Percentiles rank a stretch among this genome's conserved stretches.
phyloP scores from a whole-genome alignment of 2,329 filamentous ascomycete species.

The Aschersonia sp. region DNA sequence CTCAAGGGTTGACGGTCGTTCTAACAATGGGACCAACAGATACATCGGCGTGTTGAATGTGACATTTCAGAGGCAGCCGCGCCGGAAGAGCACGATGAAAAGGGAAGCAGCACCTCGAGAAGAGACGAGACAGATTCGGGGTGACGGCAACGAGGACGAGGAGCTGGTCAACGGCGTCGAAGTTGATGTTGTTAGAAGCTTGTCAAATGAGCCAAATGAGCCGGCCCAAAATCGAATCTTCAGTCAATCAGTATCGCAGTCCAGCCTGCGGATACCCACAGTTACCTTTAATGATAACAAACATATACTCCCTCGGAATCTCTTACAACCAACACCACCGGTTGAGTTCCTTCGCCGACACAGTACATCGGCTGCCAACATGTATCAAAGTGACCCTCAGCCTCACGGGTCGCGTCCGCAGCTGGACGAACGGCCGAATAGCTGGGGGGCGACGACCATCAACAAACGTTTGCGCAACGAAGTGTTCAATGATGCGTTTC shows the following conservation, averaged over 20 bases:
- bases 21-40: conserved; percentile 26
- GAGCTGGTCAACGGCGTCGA: conserved; percentile 3
- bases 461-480: conserved; percentile 81
- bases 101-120: conserved; percentile 28
- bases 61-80: conserved; percentile 74
- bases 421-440: conserved; percentile 44
- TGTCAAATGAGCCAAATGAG: conserved; percentile 8
- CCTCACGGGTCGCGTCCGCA: conserved; percentile 14
- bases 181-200: background rate
- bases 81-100: conserved; percentile 43
- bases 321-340: conserved; percentile 49
- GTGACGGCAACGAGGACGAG: conserved; percentile 7
- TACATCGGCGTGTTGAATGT: conserved; percentile 97
- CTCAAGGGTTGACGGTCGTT: background rate
- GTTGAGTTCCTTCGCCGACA: conserved; percentile 16
- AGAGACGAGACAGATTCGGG: conserved; percentile 22
- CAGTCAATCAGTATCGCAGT: conserved; percentile 62
- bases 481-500: conserved; percentile 83
- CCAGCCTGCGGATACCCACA: conserved; percentile 58
- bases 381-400: conserved; percentile 5
- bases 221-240: conserved; percentile 27
- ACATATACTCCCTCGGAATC: conserved; percentile 77
- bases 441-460: conserved; percentile 85
- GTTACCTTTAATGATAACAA: conserved; percentile 90
- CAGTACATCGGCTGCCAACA: conserved; percentile 16